Base-by-base conservation (phyloP, 2,329 filamentous ascomycete genomes). In the Penicillium fuscoglaucum region DNA sequence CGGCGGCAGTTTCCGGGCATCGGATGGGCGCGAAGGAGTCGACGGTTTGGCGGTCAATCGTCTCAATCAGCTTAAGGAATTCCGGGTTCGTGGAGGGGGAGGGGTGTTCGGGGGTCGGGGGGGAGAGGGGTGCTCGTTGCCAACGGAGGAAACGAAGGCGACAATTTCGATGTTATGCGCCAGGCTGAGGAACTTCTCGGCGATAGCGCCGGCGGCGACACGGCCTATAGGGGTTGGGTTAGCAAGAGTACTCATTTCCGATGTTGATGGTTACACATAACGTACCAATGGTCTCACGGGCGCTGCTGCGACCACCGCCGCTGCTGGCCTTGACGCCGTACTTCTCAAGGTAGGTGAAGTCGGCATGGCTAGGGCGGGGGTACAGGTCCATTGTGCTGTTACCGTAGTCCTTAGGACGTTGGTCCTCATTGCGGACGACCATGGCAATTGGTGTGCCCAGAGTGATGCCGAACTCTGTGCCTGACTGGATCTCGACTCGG, bases 271-370 rank as follows among this genome's bases (percentile, higher is more conserved):
- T 26, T 35, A 48, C 46, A 35, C 31, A 48, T 48, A 26, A 35
- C 31, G 9, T 72, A 84, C 89, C 91, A 72, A 98, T 96, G 12
- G 93, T 98, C 83, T 98, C 93, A 64, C 93, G 83, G n/a, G 95
- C 95, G 74, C 89, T 93, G 74, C 89, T 93, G 62, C 95, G 85
- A 54, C 95, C 93, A 67, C 95, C 93, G 58, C 95, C 93, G 61
- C 88, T 92, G 74, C 87, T 90, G 39, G 95, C 92, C 81, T 96
- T 96, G 67, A 96, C 87, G 57, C 93, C 93, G 76, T 99, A 99
- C 80, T 98, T 98, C 76, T 96, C 90, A 61, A 96, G 83, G 79
- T 98, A 98, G 60, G 95, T 98, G 86, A 90, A 97, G 78, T 98
- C 93, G 60, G 95, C 93, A 78, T 98, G 95, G 73, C 87, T 91